Base-by-base conservation (phyloP, 805 yeast genomes). In the Pichia nakasei region DNA sequence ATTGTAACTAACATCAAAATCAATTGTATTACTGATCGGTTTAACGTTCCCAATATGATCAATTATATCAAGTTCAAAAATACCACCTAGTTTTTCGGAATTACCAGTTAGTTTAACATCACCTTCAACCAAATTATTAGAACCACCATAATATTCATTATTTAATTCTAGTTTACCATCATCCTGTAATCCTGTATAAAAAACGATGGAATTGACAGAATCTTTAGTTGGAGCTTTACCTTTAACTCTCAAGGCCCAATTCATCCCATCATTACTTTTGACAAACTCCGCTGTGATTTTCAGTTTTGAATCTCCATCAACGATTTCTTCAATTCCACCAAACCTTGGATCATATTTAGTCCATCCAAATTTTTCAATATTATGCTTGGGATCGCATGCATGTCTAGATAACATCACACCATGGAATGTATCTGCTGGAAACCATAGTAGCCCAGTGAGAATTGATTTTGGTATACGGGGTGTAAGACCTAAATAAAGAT, bases 401-500 rank as follows among this genome's bases (percentile, higher is more conserved):
- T 88, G 96, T 52, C 96, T 76, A 21, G 82, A 61, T 20, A 69
- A 64, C 5, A 69, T 63, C 12, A 85, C 53, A 1, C 82, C 82
- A 5, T 65, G 61, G 47, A 73, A 68, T 24, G 67, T 63, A 48
- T 84, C 82, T 5, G 76, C 72, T 55, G 80, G 80, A 65, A 78
- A 85, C 97, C 97, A 91, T 79, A 91, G 76, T 22, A 89, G 65
- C 0, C 97, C 97, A 13, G 86, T 67, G 46, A 82, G 57, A 41
- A 93, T 69, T 2, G 91, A 77, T 31, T 77, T 71, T 2, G 96
- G 96, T 3, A 84, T 55, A 39, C 91, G 68, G 3, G 97, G 96
- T 38, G 89, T 71, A 38, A 93, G 66, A 2, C 97, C 97, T 47
- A 89, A 67, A 63, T 89, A 93, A 36, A 86, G 68, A 44, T 86